These are phyloP conservation scores for Penicillium pancosmium DNA, from an alignment of 495 filamentous ascomycete species.

Conservation along the genomic window DNA sequence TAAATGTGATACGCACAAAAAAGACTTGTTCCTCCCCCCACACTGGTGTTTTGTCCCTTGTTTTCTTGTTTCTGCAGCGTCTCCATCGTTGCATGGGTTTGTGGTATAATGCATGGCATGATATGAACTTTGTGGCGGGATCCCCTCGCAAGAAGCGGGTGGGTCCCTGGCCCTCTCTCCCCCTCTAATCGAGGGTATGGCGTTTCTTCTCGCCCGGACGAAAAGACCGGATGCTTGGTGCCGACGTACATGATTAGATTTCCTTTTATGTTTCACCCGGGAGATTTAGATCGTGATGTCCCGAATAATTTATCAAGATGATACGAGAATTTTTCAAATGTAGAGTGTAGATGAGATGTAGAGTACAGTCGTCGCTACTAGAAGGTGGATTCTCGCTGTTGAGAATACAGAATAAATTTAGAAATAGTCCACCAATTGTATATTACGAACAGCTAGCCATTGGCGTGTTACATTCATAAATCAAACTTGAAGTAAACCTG, in stretches of 20 bases:
- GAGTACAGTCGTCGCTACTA: neutral
- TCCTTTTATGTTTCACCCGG: conserved; percentile 36
- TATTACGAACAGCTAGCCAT: neutral
- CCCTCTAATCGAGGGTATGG: conserved; percentile 31
- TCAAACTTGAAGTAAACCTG: too few species aligned
- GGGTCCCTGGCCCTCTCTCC: neutral
- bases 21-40: conserved; percentile 15
- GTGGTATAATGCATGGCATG: conserved; percentile 53
- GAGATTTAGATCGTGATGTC: conserved; percentile 35
- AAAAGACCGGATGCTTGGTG: conserved; percentile 35
- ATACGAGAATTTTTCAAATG: conserved; percentile 17
- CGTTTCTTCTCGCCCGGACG: conserved; percentile 35
- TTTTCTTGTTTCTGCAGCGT: conserved; percentile 39
- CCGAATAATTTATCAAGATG: conserved; percentile 38
- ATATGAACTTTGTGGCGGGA: conserved; percentile 41
- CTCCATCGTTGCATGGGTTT: conserved; percentile 40
- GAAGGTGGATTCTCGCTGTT: neutral
- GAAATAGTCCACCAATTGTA: neutral
- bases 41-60: conserved; percentile 16
- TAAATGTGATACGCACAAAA: conserved; percentile 31
- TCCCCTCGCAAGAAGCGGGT: neutral
- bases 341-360: neutral
- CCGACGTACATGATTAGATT: conserved; percentile 42
- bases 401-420: neutral
- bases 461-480: too few species aligned